Conservation (phyloP, 495 filamentous ascomycete genomes). For the Astrocystis sublimbata region DNA sequence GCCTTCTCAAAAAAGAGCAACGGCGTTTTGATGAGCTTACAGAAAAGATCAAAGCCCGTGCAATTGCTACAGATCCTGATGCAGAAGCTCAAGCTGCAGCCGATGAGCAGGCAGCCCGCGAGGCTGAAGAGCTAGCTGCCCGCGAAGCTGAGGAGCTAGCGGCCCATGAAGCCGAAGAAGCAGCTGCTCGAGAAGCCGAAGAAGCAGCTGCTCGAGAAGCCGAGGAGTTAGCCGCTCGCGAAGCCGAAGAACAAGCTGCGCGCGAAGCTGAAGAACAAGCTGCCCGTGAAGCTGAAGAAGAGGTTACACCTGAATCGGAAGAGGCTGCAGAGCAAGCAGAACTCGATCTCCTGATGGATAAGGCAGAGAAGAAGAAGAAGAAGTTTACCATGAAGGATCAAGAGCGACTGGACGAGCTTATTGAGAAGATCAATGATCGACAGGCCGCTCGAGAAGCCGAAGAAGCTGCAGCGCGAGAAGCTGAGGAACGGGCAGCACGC, state of each 20-base stretch:
- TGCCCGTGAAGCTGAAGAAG: slow-evolving; percentile 15
- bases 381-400: slow-evolving; percentile 18
- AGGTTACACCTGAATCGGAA: slow-evolving; percentile 30
- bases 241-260: slow-evolving; percentile 7
- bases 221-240: slow-evolving; percentile 19
- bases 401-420: slow-evolving; percentile 41
- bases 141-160: slow-evolving; percentile 43
- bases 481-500: slow-evolving; percentile 32
- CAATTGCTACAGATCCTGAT: neutral
- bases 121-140: too few relatives aligned
- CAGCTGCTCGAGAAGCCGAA: slow-evolving; percentile 29
- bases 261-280: slow-evolving; percentile 24
- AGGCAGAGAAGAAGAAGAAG: slow-evolving; percentile 12
- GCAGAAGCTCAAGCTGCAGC: slow-evolving; percentile 12
- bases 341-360: slow-evolving; percentile 16
- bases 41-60: slow-evolving; percentile 35
- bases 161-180: slow-evolving; percentile 25
- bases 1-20: slow-evolving; percentile 34
- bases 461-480: slow-evolving; percentile 38
- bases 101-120: slow-evolving; percentile 23
- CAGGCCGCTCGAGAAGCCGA: neutral
- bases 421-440: slow-evolving; percentile 35
- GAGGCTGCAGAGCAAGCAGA: slow-evolving; percentile 32
- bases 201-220: slow-evolving; percentile 28
- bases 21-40: slow-evolving; percentile 42